Evolutionary conservation across 2,329 filamentous ascomycete genomes (phyloP).

Genomic region (Fusarium xyrophilum): DNA sequence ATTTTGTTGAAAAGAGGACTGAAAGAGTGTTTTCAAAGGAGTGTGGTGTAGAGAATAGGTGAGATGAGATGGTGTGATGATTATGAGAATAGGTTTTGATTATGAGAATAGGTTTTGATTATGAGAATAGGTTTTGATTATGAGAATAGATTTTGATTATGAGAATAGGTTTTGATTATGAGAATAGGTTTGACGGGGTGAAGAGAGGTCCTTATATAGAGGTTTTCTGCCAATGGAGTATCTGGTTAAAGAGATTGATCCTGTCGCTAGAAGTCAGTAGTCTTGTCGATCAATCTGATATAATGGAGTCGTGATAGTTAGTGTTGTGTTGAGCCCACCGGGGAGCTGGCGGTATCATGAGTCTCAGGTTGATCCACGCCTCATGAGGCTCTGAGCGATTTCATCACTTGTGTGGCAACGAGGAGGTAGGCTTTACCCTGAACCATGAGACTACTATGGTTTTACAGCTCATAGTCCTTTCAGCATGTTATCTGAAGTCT

Average conservation of each 20-base stretch:
- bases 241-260: background rate
- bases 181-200: background rate
- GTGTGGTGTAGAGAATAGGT: background rate
- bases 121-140: background rate
- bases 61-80: background rate
- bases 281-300: slow-evolving; percentile 22
- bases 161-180: background rate
- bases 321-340: background rate
- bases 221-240: background rate
- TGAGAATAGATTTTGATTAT: background rate
- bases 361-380: background rate
- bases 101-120: background rate
- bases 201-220: slow-evolving; percentile 9
- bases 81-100: slow-evolving; percentile 1
- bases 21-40: background rate
- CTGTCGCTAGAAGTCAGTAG: background rate
- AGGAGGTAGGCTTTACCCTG: background rate
- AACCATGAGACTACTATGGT: fast-evolving
- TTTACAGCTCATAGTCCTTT: background rate
- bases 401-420: background rate
- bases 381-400: background rate
- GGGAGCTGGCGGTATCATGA: background rate
- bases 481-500: no score
- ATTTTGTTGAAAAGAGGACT: background rate
- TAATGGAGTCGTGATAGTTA: slow-evolving; percentile 1